Evolutionary conservation across 208 protist genomes (phyloP).

Genomic region (Leishmania mexicana): DNA sequence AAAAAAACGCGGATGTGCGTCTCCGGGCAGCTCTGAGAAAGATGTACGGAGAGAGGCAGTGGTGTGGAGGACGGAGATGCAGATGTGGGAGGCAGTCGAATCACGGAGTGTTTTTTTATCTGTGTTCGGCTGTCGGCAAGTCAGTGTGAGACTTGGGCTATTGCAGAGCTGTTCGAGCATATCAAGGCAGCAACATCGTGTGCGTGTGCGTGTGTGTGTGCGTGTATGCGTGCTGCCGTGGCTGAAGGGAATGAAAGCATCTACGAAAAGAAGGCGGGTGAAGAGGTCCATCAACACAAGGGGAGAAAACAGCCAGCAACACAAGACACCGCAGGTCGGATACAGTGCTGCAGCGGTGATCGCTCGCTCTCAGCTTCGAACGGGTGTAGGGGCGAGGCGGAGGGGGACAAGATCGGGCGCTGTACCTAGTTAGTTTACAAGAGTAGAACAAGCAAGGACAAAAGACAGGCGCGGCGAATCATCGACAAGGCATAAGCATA

Average conservation of each 20-base stretch:
- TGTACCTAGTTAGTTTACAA: not conserved
- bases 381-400: not conserved
- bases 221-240: not conserved
- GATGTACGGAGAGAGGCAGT: not conserved
- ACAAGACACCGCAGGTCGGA: not conserved
- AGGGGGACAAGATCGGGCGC: not conserved
- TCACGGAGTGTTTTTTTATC: not conserved
- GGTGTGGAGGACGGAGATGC: not conserved
- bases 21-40: not conserved
- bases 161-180: not conserved
- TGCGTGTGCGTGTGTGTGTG: not conserved
- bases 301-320: not conserved
- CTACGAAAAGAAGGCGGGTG: not conserved
- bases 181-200: not conserved
- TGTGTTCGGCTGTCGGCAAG: not conserved
- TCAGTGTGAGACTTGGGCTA: not conserved
- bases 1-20: not conserved
- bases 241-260: not conserved
- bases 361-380: not conserved
- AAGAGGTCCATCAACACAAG: not conserved
- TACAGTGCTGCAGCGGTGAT: not conserved
- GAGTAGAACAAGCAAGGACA: not conserved
- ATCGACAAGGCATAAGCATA: not conserved
- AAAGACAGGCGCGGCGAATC: not conserved
- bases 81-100: not conserved